Evolutionary conservation across 2,329 filamentous ascomycete genomes (phyloP), one percentile per base, ranked within the genome.

Genomic region (Epichloe gansuensis): DNA sequence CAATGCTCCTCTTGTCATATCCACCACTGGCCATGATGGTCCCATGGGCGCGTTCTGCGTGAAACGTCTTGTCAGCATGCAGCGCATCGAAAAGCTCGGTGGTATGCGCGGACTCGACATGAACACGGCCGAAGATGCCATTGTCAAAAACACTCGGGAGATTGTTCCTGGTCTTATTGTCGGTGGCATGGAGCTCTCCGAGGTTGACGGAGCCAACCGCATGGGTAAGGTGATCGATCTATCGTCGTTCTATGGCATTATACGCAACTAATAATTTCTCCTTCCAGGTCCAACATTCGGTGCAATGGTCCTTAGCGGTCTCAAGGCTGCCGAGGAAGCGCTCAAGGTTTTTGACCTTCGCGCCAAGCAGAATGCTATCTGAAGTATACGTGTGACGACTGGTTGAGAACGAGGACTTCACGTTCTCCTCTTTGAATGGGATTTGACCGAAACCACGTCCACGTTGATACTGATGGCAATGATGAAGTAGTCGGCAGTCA

Each of bases 51-150:
- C 90, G 48, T 96, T 96, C 75, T 86, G 74, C 59, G 90, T 88
- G 67, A 95, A 95, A 80, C 82, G 90, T 48, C 84, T 95, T 42
- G 90, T 94, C 47, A 87, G 83, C 69, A 95, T 95, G 89, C 79
- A 85, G 69, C 80, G 82, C 59, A 77, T 95, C 55, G 83, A 89
- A 67, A 83, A 87, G 70, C 81, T 95, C 2, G 89, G 88, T 53
- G 90, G 90, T 59, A 96, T 96, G 90, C 83, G 90, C 54, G 91
- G 90, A 8, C 75, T 96, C 17, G 90, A 96, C 69, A 96, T 95
- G 90, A 88, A 90, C 71, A 74, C 77, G 2, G 90, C 90, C 45
- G 90, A 96, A 69, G 90, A 96, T 62, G 89, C 90, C 47, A 95
- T 96, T 61, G 90, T 95, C 67, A 95, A 93, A 77, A 78, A 85